These are phyloP conservation scores for Pythium grandisporangium DNA, from an alignment of 352 stramenopile genomes.

Conservation along the genomic window DNA sequence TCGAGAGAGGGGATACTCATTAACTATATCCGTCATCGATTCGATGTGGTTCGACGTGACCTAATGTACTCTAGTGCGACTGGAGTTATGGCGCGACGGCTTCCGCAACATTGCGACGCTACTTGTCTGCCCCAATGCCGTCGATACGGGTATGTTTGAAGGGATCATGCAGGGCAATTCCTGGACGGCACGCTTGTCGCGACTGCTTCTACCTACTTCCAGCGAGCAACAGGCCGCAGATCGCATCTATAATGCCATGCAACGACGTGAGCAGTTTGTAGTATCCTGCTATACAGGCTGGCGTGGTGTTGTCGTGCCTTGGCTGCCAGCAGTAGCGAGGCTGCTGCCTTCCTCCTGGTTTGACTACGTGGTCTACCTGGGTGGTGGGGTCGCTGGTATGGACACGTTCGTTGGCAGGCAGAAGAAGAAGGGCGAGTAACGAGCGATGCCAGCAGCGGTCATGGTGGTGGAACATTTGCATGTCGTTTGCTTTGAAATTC, in stretches of 20 bases:
- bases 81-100: constrained; percentile 63
- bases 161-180: constrained; percentile 30
- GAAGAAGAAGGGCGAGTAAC: constrained; percentile 3
- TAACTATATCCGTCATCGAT: neutral
- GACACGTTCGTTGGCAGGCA: constrained; percentile 51
- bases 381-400: constrained; percentile 62
- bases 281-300: constrained; percentile 59
- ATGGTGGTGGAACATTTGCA: no score
- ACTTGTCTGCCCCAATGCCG: constrained; percentile 58
- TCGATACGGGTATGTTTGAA: constrained; percentile 75
- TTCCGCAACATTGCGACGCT: constrained; percentile 52
- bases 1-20: no score
- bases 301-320: constrained; percentile 38
- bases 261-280: constrained; percentile 37
- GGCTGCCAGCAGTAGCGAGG: constrained; percentile 30
- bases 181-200: constrained; percentile 25
- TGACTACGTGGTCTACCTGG: constrained; percentile 40
- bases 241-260: constrained; percentile 47
- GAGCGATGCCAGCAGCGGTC: no score
- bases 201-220: constrained; percentile 39
- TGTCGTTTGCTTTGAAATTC: no score
- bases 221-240: constrained; percentile 33
- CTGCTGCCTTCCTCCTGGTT: constrained; percentile 46
- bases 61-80: constrained; percentile 50
- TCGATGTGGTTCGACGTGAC: no score